Evolutionary conservation across 345 rosid genomes (phyloP), one percentile per base, ranked within the genome.

Genomic region (Psidium guajava): DNA sequence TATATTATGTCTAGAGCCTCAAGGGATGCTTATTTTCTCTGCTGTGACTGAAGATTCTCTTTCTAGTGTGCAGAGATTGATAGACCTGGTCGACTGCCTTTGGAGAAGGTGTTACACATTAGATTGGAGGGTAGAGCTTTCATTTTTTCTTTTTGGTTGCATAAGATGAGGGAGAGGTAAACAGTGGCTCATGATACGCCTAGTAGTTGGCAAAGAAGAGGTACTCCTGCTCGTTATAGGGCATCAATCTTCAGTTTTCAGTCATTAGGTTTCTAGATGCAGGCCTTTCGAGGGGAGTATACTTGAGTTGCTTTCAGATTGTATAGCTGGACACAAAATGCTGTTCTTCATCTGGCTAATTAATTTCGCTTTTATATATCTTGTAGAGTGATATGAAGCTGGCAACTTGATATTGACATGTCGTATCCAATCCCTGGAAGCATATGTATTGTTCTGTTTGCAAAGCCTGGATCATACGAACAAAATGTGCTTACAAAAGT

Each of bases 1-100:
- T 95, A 84, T 96, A 96, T 89, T 91, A 95, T 90, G 98, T 96
- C 51, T 96, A 93, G 90, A 69, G 80, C 80, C 80, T 69, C 80
- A 36, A 69, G 80, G n/a, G 47, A 32, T 69, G 12, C 77, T 69
- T 8, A 36, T 69, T 69, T 36, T 20, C 47, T 69, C 80, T 69
- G 13, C 24, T 18, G 80, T 21, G 80, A 69, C 47, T 6, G 47
- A 32, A 32, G 3, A 69, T 69, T 69, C 6, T 69, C 77, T 69
- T 16, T 64, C 44, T 18, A 40, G 44, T 32, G 77, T 24, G 47
- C 13, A 69, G 80, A 42, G 25, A 69, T 5, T 18, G 80, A 9
- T 32, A 9, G 80, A 42, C 12, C 11, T 24, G 20, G 80, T 69
- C 6, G 47, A 69, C 80, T 20, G 47, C 47, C 47, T 69, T 69